Evolutionary conservation across 1,284 basidiomycete species (phyloP).

Genomic region (Tilletia walkeri): DNA sequence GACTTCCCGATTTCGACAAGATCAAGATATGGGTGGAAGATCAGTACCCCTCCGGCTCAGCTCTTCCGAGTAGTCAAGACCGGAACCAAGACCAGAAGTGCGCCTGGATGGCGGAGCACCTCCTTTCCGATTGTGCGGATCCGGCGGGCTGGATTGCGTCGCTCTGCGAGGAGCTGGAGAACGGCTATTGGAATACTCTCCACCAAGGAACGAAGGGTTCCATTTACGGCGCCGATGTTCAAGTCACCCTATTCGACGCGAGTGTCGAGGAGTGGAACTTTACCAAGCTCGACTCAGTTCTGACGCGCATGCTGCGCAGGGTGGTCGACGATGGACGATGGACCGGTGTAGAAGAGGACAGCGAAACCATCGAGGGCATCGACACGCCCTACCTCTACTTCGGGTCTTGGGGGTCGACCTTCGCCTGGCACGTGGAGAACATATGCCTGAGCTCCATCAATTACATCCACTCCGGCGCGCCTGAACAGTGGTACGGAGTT

Average conservation of each 20-base stretch:
- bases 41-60: neutral
- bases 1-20: neutral
- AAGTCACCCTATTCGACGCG: conserved; percentile 79
- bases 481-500: conserved; percentile 92
- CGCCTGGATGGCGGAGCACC: conserved; percentile 32
- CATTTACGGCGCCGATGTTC: conserved; percentile 97
- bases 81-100: conserved; percentile 30
- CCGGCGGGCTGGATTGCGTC: conserved; percentile 32
- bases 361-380: conserved; percentile 64
- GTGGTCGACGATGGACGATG: neutral
- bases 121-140: conserved; percentile 25
- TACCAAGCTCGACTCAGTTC: conserved; percentile 77
- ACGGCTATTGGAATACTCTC: conserved; percentile 88
- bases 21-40: neutral
- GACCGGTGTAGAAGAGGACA: neutral
- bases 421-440: conserved; percentile 96
- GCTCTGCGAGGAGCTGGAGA: conserved; percentile 78
- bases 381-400: conserved; percentile 98
- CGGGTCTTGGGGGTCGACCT: conserved; percentile 95
- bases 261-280: conserved; percentile 87
- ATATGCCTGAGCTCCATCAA: conserved; percentile 94
- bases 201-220: conserved; percentile 63
- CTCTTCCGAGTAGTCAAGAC: neutral
- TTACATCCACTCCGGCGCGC: conserved; percentile 97
- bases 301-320: conserved; percentile 66